Percentiles rank a stretch among this genome's conserved stretches.
phyloP scores from a whole-genome alignment of 2,329 filamentous ascomycete genomes.

The Diaporthe citri region DNA sequence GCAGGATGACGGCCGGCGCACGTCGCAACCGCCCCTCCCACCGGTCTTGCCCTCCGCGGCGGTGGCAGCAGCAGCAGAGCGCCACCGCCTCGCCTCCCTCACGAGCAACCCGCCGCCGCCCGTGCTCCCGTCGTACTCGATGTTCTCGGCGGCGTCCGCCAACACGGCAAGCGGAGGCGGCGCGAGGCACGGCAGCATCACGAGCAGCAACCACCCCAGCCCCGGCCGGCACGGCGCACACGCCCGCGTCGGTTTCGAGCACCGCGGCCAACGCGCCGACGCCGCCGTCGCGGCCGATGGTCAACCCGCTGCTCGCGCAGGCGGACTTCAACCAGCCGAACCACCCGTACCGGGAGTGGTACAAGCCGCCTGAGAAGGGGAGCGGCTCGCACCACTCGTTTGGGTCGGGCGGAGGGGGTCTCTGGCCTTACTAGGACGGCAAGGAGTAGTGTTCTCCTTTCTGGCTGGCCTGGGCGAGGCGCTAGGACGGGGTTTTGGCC shows the following conservation, averaged over 20 bases:
- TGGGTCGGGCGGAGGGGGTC: constrained; percentile 22
- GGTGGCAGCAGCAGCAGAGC: constrained; percentile 41
- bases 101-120: constrained; percentile 36
- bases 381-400: constrained; percentile 42
- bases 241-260: constrained; percentile 35
- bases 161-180: background rate
- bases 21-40: constrained; percentile 34
- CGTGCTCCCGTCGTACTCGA: constrained; percentile 23
- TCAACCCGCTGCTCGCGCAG: constrained; percentile 76
- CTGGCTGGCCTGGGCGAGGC: background rate
- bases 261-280: constrained; percentile 41
- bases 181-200: constrained; percentile 27
- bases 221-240: constrained; percentile 36
- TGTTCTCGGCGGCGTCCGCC: background rate
- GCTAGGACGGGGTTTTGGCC: background rate
- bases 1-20: constrained; percentile 15
- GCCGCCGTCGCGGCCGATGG: constrained; percentile 53
- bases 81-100: constrained; percentile 35
- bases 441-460: fast-evolving
- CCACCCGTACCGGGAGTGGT: constrained; percentile 85
- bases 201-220: constrained; percentile 35
- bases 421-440: constrained; percentile 36
- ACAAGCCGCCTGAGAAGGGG: constrained; percentile 74
- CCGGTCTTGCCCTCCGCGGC: constrained; percentile 17
- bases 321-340: constrained; percentile 84